Percentiles rank a stretch among this genome's conserved stretches.
phyloP scores from a whole-genome alignment of 768 basidiomycete genomes.

The Leccinum pellstonianum region DNA sequence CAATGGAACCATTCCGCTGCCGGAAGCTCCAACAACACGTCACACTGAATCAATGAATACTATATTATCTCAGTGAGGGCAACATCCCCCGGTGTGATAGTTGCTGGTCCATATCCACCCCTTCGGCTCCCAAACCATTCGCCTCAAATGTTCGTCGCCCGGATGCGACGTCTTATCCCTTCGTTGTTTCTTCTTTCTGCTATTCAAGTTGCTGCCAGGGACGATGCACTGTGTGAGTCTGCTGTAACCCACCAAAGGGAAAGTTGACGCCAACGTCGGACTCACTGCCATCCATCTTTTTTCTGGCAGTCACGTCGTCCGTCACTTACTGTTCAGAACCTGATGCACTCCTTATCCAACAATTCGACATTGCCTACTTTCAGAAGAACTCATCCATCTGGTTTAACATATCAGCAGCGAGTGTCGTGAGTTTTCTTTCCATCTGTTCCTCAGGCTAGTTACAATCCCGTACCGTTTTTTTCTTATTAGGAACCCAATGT shows the following conservation, averaged over 20 bases:
- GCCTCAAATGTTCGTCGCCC: conserved; percentile 66
- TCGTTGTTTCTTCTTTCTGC: conserved; percentile 41
- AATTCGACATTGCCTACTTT: conserved; percentile 73
- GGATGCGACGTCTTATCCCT: conserved; percentile 61
- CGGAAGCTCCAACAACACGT: neutral
- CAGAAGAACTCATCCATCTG: conserved; percentile 67
- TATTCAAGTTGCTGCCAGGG: conserved; percentile 44
- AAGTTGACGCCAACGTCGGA: neutral
- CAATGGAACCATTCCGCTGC: conserved; percentile 1
- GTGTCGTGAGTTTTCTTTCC: conserved; percentile 59
- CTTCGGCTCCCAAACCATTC: conserved; percentile 13
- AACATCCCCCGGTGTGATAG: conserved; percentile 22
- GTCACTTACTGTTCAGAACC: conserved; percentile 86
- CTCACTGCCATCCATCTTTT: conserved; percentile 1
- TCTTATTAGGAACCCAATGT: conserved; percentile 60
- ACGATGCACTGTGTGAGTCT: conserved; percentile 61
- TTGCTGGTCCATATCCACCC: conserved; percentile 26
- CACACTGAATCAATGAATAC: neutral
- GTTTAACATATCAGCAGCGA: conserved; percentile 85
- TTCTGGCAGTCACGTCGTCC: conserved; percentile 69
- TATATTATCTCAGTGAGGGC: conserved; percentile 24
- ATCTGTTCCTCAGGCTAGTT: neutral
- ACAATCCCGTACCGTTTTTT: conserved; percentile 16
- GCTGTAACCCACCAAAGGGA: neutral
- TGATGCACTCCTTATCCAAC: conserved; percentile 73